Percentiles rank a stretch among this genome's conserved stretches.
These are phyloP conservation scores for Hebeloma cylindrosporum DNA, from an alignment of 768 basidiomycete species.

Conservation along the genomic window DNA sequence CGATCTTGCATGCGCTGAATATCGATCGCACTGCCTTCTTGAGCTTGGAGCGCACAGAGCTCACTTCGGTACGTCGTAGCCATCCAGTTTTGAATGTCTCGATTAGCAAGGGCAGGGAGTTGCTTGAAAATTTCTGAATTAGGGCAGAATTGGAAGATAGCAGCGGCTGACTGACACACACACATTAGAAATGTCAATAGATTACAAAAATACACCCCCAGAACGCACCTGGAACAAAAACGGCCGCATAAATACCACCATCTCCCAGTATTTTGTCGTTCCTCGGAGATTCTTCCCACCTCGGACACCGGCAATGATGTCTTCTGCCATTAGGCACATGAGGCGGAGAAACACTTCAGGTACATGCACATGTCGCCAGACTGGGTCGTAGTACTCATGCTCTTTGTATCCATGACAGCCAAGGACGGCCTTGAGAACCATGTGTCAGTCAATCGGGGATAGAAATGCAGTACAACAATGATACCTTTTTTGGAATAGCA, in stretches of 20 bases:
- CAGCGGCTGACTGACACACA: not conserved
- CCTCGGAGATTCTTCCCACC: constrained; percentile 22
- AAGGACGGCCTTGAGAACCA: constrained; percentile 23
- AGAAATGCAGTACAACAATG: not conserved
- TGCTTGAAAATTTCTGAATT: too few species aligned
- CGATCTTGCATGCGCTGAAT: too few species aligned
- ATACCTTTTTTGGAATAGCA: constrained; percentile 24
- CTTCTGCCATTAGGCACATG: constrained; percentile 30
- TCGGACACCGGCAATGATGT: constrained; percentile 14
- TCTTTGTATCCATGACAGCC: constrained; percentile 24
- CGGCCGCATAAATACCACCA: constrained; percentile 22
- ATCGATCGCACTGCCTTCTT: too few species aligned
- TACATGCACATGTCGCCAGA: constrained; percentile 24
- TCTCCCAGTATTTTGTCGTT: constrained; percentile 25
- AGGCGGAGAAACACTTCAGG: constrained; percentile 23
- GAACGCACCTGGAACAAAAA: constrained; percentile 24
- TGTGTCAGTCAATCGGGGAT: not conserved
- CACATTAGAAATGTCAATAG: not conserved
- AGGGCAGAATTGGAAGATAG: too few species aligned
- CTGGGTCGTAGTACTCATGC: constrained; percentile 25
- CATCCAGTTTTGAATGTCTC: too few species aligned
- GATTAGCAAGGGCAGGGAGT: too few species aligned
- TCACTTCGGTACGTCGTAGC: too few species aligned
- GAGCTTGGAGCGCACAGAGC: too few species aligned
- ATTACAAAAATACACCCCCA: too few species aligned